These are phyloP conservation scores for Magnusiomyces suaveolens DNA, from an alignment of 1,139 yeast genomes.

Conservation along the genomic window DNA sequence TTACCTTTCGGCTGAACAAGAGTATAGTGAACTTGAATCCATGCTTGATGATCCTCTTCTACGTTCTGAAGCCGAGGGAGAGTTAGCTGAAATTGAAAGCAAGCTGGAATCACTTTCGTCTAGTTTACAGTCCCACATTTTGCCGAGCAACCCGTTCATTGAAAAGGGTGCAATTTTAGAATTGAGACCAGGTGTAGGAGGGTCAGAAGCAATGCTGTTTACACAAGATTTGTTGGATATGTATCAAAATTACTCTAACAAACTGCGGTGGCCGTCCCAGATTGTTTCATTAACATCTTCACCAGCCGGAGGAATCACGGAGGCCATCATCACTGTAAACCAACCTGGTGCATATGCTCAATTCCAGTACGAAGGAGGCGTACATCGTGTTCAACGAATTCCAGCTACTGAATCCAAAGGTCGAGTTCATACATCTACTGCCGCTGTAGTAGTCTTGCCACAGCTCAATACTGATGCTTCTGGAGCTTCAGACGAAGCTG, in stretches of 20 bases:
- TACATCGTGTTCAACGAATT: constrained; percentile 88
- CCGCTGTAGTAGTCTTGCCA: constrained; percentile 91
- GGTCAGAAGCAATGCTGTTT: constrained; percentile 83
- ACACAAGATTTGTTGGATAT: constrained; percentile 68
- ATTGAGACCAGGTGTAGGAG: constrained; percentile 93
- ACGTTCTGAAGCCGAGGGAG: constrained; percentile 38
- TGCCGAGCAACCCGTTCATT: constrained; percentile 70
- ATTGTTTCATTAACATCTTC: constrained; percentile 44
- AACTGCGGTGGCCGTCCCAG: constrained; percentile 56
- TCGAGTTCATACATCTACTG: constrained; percentile 88
- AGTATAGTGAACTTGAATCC: constrained; percentile 30
- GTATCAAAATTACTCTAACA: constrained; percentile 66
- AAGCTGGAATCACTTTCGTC: constrained; percentile 30
- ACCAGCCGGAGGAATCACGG: constrained; percentile 60
- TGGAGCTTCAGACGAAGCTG: constrained; percentile 45
- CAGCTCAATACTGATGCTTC: constrained; percentile 55
- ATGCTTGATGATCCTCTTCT: constrained; percentile 34
- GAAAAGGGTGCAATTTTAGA: constrained; percentile 76
- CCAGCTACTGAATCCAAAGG: constrained; percentile 94
- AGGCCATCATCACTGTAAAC: constrained; percentile 66
- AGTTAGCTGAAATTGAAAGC: constrained; percentile 33
- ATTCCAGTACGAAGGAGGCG: constrained; percentile 84
- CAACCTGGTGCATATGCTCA: constrained; percentile 67
- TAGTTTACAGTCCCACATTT: constrained; percentile 46
- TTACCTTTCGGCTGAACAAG: constrained; percentile 34